Base-by-base conservation (phyloP, 2,329 filamentous ascomycete genomes). In the Fusarium odoratissimum region DNA sequence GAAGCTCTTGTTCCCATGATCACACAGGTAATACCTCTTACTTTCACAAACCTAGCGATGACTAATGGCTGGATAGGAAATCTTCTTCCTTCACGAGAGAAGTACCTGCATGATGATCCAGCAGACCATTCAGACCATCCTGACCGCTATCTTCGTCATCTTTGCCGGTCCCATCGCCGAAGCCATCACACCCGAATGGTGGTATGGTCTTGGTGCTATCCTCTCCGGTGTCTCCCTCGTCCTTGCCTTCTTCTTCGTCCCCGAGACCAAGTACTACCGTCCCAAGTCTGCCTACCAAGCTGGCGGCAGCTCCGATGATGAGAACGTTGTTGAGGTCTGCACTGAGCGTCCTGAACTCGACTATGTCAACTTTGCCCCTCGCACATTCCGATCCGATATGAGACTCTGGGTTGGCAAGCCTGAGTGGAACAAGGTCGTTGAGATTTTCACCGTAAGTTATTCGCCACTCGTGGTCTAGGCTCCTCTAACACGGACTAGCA, bases 61-160 rank as follows among this genome's bases (percentile, higher is more conserved):
- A 8, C 60, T 66, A 65, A 66, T 23, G 0, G 3, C 30, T 14
- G 1, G 8, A 35, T 11, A 75, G 73, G 73, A 75, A 46, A 74
- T 75, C 14, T 75, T 75, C 33, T 75, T 75, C 45, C 64, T 75
- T 1, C 73, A 75, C 37, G 73, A 75, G 42, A 44, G 73, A 57
- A 61, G 73, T 2, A 71, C 67, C 6, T 68, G 63, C 16, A 64
- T 75, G 56, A 75, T 75, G 73, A 65, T 75, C 8, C 73, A 75
- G 12, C 72, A 75, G 17, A 75, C 67, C 2, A 75, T 75, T 1
- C 73, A 75, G 23, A 71, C 65, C 1, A 75, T 75, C 8, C 48
- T 67, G 40, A 75, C 73, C 3, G 63, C 73, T 2, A 28, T 67
- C 12, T 67, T 67, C 3, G 46, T 52, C 11, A 67, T 67, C 30